Evolutionary conservation across 2,329 filamentous ascomycete genomes (phyloP).

Genomic region (Diatrype stigma): DNA sequence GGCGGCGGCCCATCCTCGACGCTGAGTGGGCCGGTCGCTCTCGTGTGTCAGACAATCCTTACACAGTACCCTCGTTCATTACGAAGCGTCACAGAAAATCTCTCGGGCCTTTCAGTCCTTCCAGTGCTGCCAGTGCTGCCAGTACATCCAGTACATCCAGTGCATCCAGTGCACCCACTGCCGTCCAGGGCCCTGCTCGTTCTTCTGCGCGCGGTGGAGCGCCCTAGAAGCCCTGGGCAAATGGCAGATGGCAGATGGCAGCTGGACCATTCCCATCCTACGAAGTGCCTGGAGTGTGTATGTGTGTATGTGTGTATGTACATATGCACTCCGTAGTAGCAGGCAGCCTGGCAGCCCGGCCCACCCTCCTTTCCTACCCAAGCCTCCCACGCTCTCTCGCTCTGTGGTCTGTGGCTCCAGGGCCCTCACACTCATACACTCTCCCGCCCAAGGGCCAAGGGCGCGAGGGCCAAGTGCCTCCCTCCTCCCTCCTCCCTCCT

Average conservation of each 20-base stretch:
- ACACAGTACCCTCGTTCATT: constrained; percentile 50
- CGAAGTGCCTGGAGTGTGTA: too few species aligned
- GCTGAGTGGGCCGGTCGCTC: constrained; percentile 35
- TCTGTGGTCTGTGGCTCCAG: not conserved
- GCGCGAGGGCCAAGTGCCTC: not conserved
- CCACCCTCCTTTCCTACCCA: constrained; percentile 17
- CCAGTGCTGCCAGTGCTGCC: too few species aligned
- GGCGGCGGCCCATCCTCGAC: constrained; percentile 23
- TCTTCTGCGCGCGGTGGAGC: constrained; percentile 23
- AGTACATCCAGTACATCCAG: too few species aligned
- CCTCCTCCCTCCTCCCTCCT: too few species aligned
- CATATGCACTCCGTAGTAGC: too few species aligned
- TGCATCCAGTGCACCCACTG: too few species aligned
- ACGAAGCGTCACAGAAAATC: constrained; percentile 40
- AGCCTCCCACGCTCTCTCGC: not conserved
- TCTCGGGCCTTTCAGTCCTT: constrained; percentile 25
- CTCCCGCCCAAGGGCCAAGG: not conserved
- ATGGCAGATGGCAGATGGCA: constrained; percentile 23
- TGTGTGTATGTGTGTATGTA: too few species aligned
- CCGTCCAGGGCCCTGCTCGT: constrained; percentile 18
- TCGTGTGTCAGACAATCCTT: constrained; percentile 49
- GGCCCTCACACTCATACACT: not conserved
- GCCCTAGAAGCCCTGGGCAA: constrained; percentile 28
- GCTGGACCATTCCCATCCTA: too few species aligned
- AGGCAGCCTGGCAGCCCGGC: too few species aligned